Conservation (phyloP, 495 filamentous ascomycete genomes). For the Podospora pseudoanserina region DNA sequence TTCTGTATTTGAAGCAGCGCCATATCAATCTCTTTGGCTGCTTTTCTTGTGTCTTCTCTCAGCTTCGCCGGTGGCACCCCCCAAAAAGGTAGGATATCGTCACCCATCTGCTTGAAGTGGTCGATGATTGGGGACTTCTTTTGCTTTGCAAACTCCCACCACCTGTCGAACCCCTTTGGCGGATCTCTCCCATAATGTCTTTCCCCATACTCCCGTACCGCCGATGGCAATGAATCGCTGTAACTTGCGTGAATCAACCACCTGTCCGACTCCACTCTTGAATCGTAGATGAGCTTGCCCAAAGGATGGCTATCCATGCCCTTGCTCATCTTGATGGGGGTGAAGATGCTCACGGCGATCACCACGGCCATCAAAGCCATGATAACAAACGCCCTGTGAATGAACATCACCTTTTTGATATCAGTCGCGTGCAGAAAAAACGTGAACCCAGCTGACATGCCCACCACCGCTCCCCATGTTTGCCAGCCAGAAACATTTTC, state of each 20-base stretch:
- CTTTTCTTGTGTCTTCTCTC: conserved; percentile 38
- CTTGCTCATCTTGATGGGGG: conserved; percentile 18
- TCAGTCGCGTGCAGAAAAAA: conserved; percentile 40
- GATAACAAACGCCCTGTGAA: conserved; percentile 39
- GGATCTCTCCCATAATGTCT: conserved; percentile 55
- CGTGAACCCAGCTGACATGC: conserved; percentile 39
- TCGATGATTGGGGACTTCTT: conserved; percentile 67
- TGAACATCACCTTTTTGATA: conserved; percentile 37
- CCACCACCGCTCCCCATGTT: conserved; percentile 28
- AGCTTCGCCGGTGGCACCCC: conserved; percentile 60
- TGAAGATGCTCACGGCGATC: conserved; percentile 33
- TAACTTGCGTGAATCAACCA: conserved; percentile 45
- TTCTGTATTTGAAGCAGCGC: conserved; percentile 44
- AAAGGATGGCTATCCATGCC: conserved; percentile 44
- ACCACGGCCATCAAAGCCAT: conserved; percentile 31
- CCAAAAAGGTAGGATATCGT: conserved; percentile 71
- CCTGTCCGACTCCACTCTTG: conserved; percentile 43
- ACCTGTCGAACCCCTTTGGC: conserved; percentile 63
- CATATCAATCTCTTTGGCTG: conserved; percentile 38
- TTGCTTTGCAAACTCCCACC: conserved; percentile 67
- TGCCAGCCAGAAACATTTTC: conserved; percentile 31
- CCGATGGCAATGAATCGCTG: conserved; percentile 50
- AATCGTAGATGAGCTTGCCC: conserved; percentile 49
- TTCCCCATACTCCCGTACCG: conserved; percentile 55
- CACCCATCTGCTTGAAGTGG: conserved; percentile 69